Conservation (phyloP, 2,329 filamentous ascomycete species). For the Verticillium isaacii region DNA sequence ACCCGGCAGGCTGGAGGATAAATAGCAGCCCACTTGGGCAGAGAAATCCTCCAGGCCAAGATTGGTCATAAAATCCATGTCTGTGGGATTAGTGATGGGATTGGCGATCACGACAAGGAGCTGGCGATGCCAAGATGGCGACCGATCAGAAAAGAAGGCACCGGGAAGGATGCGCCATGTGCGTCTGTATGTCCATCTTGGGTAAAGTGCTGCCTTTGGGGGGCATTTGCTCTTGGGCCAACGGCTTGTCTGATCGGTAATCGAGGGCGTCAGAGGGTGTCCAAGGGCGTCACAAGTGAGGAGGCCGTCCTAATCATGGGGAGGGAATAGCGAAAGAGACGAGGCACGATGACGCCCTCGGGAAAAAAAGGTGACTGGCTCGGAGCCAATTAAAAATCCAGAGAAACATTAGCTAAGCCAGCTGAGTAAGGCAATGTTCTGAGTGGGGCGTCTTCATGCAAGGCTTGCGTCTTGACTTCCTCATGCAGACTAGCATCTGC, state of each 20-base stretch:
- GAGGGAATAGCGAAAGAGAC: not conserved
- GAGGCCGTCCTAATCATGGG: not conserved
- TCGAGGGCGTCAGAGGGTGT: too few relatives aligned
- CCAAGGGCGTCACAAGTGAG: not conserved
- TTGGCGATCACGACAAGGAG: not conserved
- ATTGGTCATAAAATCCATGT: not conserved
- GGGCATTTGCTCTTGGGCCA: not conserved
- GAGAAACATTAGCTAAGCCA: not conserved
- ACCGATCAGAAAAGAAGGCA: not conserved
- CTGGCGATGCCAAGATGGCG: not conserved
- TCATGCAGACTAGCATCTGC: conserved; percentile 19
- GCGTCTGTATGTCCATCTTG: not conserved
- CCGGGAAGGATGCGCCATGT: not conserved
- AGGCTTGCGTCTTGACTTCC: conserved; percentile 25
- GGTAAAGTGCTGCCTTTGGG: not conserved
- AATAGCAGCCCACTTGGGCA: not conserved
- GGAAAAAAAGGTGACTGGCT: not conserved
- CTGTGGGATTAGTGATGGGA: not conserved
- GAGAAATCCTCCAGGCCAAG: not conserved
- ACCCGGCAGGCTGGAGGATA: not conserved
- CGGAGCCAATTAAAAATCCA: not conserved
- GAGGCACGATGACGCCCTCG: not conserved
- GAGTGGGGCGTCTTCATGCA: not conserved
- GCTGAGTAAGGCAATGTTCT: not conserved
- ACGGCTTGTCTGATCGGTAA: not conserved